These are phyloP conservation scores for Suillus lakei DNA, from an alignment of 768 basidiomycete species.

Conservation along the genomic window DNA sequence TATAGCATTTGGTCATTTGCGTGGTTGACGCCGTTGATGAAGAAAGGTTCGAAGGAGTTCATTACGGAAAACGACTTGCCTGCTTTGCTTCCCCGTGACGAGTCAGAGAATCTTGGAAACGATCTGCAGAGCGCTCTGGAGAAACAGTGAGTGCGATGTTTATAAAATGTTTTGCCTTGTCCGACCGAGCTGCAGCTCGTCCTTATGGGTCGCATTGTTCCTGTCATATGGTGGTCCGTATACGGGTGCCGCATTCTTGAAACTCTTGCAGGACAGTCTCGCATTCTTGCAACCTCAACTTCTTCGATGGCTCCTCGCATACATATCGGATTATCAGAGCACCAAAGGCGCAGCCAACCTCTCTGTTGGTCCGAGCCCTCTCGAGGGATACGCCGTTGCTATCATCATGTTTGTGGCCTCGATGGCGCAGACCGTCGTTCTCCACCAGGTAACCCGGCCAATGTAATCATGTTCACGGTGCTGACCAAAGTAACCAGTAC, in stretches of 20 bases:
- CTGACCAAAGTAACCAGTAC: slow-evolving; percentile 52
- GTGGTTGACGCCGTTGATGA: slow-evolving; percentile 87
- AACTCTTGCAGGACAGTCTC: slow-evolving; percentile 79
- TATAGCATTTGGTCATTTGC: slow-evolving; percentile 84
- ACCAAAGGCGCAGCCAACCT: slow-evolving; percentile 38
- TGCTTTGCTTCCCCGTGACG: slow-evolving; percentile 66
- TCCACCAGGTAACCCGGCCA: slow-evolving; percentile 67
- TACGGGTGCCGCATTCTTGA: slow-evolving; percentile 61
- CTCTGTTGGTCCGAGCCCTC: slow-evolving; percentile 35
- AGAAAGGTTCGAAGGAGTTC: slow-evolving; percentile 62
- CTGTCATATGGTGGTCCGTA: slow-evolving; percentile 83
- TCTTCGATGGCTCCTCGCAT: slow-evolving; percentile 76
- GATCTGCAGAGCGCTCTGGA: slow-evolving; percentile 65
- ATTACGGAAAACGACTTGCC: slow-evolving; percentile 91
- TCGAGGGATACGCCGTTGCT: slow-evolving; percentile 80
- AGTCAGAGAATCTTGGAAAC: slow-evolving; percentile 68
- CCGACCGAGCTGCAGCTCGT: slow-evolving; percentile 45
- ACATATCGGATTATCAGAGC: slow-evolving; percentile 78
- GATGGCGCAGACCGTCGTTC: slow-evolving; percentile 73
- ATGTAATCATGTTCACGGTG: background rate
- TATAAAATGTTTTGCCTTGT: background rate
- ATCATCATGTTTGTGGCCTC: slow-evolving; percentile 81
- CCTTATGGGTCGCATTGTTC: slow-evolving; percentile 75
- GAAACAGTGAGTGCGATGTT: slow-evolving; percentile 56
- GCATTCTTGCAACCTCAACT: slow-evolving; percentile 89